A percentile compares a stretch with the other conserved stretches of the same genome.
These are phyloP conservation scores for Verbena officinalis DNA, from an alignment of 257 asterid genomes.

Conservation along the genomic window DNA sequence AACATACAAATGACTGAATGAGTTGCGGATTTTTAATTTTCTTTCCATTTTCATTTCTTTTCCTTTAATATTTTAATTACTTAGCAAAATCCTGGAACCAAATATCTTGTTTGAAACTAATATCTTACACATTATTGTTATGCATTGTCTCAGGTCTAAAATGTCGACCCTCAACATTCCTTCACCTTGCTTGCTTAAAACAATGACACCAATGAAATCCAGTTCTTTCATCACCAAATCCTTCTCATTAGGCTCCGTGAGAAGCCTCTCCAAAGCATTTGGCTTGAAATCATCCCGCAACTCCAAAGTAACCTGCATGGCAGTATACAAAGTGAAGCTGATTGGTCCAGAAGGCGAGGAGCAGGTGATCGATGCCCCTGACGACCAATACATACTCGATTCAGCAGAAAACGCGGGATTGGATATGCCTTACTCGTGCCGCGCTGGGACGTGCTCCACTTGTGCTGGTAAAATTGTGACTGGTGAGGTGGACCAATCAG, in stretches of 20 bases:
- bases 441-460: conserved; percentile 52
- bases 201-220: conserved; percentile 12
- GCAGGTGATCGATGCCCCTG: conserved; percentile 42
- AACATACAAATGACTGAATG: too few species aligned
- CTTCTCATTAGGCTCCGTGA: conserved; percentile 31
- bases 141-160: conserved; percentile 13
- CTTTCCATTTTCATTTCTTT: too few species aligned
- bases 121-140: background rate
- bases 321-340: conserved; percentile 46
- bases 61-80: too few species aligned
- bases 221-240: background rate
- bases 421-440: conserved; percentile 48
- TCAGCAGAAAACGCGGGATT: conserved; percentile 45
- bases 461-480: conserved; percentile 40
- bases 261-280: conserved; percentile 24
- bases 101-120: too few species aligned
- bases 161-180: conserved; percentile 36
- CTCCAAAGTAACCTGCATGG: conserved; percentile 36
- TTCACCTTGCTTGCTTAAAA: conserved; percentile 27
- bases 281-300: conserved; percentile 24
- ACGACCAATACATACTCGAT: conserved; percentile 44
- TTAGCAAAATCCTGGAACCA: too few species aligned
- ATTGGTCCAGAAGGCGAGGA: conserved; percentile 43
- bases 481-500: conserved; percentile 50
- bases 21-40: too few species aligned